phyloP scores from a whole-genome alignment of 2,329 filamentous ascomycete genomes.

The Colletotrichum lindemuthianum region DNA sequence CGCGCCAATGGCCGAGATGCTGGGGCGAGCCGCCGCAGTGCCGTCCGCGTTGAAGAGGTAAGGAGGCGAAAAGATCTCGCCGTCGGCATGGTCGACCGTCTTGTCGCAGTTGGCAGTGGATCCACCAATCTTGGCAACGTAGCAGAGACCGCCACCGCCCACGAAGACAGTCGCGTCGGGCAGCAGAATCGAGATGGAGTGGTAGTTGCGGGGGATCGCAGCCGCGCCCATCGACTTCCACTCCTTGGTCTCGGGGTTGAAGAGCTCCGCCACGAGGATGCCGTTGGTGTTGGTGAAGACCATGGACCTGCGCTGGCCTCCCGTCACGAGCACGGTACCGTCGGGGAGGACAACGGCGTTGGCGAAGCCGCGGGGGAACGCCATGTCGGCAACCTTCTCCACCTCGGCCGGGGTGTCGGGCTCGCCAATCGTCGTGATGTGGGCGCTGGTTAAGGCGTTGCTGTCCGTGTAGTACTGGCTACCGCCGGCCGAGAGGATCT shows the following conservation, averaged over 20 bases:
- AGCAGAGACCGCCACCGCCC: slow-evolving; percentile 64
- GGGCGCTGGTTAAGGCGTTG: slow-evolving; percentile 54
- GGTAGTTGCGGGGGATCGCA: slow-evolving; percentile 58
- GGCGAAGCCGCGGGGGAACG: slow-evolving; percentile 52
- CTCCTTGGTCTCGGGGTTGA: slow-evolving; percentile 51
- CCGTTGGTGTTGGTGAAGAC: slow-evolving; percentile 57
- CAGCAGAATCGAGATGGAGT: slow-evolving; percentile 59
- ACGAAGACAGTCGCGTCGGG: slow-evolving; percentile 60
- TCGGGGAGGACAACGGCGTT: slow-evolving; percentile 60
- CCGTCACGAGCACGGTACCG: slow-evolving; percentile 57
- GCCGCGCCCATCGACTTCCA: slow-evolving; percentile 51
- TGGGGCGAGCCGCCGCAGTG: slow-evolving; percentile 50
- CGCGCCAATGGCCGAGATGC: slow-evolving; percentile 47
- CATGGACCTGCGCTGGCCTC: slow-evolving; percentile 54
- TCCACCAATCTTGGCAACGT: slow-evolving; percentile 35
- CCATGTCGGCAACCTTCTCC: slow-evolving; percentile 46
- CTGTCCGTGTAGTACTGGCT: slow-evolving; percentile 55
- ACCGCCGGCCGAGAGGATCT: slow-evolving; percentile 65
- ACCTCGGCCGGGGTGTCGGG: slow-evolving; percentile 40
- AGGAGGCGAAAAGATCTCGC: slow-evolving; percentile 64
- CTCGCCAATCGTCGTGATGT: slow-evolving; percentile 59
- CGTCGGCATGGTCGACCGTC: slow-evolving; percentile 62
- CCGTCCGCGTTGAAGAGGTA: slow-evolving; percentile 63
- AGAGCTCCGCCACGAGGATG: slow-evolving; percentile 56
- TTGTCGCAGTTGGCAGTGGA: slow-evolving; percentile 48